Conservation (phyloP, 108 stramenopile genomes). For the Nannochloropsis salina region DNA sequence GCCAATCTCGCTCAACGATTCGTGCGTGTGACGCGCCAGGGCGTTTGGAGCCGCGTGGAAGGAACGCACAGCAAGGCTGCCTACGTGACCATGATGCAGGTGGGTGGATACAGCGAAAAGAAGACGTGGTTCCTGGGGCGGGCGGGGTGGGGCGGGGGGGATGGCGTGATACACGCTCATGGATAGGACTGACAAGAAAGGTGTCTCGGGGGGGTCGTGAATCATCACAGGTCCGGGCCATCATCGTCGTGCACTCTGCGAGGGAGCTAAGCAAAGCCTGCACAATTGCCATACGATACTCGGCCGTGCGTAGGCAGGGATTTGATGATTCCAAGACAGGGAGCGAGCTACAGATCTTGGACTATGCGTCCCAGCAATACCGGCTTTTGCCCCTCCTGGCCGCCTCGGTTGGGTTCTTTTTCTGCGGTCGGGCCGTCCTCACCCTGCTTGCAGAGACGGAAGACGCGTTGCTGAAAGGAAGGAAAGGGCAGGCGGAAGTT, state of each 20-base stretch:
- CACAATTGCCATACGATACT: constrained; percentile 78
- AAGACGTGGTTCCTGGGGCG: constrained; percentile 36
- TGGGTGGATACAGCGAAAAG: constrained; percentile 63
- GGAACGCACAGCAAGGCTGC: neutral
- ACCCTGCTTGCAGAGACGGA: constrained; percentile 63
- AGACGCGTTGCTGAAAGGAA: constrained; percentile 24
- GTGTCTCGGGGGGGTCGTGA: too few relatives aligned
- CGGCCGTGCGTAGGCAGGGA: constrained; percentile 77
- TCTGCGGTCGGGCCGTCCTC: constrained; percentile 65
- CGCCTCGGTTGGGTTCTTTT: constrained; percentile 74
- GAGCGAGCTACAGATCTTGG: constrained; percentile 68
- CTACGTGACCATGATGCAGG: constrained; percentile 94
- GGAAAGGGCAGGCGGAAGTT: constrained; percentile 12
- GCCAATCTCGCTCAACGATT: constrained; percentile 71
- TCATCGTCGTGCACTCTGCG: constrained; percentile 21
- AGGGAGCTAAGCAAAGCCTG: constrained; percentile 65
- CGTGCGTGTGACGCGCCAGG: neutral
- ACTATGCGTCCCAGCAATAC: constrained; percentile 83
- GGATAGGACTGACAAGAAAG: too few relatives aligned
- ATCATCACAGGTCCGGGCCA: neutral
- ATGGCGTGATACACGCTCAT: too few relatives aligned
- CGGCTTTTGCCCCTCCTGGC: constrained; percentile 76
- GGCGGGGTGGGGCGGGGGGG: too few relatives aligned
- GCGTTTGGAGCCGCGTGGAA: neutral
- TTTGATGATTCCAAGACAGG: constrained; percentile 58